Evolutionary conservation across 306 rosid species (phyloP).

Genomic region (Cicer judaicum): DNA sequence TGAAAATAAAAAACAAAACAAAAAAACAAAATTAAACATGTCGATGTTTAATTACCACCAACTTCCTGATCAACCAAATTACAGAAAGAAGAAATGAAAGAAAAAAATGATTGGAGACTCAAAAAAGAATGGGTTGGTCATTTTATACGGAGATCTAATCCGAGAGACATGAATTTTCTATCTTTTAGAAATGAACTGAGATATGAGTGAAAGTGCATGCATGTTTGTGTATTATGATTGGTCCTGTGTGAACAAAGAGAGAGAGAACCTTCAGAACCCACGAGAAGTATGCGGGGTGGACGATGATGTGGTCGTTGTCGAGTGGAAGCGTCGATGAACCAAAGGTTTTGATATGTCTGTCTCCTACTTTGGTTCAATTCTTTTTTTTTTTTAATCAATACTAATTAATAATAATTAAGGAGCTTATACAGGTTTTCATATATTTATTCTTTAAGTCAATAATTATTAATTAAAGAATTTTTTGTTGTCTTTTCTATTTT

Average conservation of each 20-base stretch:
- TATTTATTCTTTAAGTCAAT: too few species aligned
- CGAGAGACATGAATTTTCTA: slow-evolving; percentile 15
- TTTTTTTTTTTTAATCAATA: background rate
- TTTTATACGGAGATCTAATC: slow-evolving; percentile 45
- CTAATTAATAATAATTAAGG: background rate
- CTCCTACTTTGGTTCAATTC: background rate
- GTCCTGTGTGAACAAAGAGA: slow-evolving; percentile 10
- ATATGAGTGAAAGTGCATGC: background rate
- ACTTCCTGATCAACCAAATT: slow-evolving; percentile 46
- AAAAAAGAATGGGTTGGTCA: slow-evolving; percentile 20
- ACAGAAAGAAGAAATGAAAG: background rate
- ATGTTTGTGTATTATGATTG: background rate
- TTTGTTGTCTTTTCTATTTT: too few species aligned
- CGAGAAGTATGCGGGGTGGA: slow-evolving; percentile 35
- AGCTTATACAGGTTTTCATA: too few species aligned
- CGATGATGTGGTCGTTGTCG: slow-evolving; percentile 16
- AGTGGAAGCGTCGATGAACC: slow-evolving; percentile 32
- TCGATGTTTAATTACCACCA: slow-evolving; percentile 12
- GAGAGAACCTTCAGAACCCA: slow-evolving; percentile 37
- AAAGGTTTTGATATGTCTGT: slow-evolving; percentile 17
- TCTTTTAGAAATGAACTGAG: background rate
- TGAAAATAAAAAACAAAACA: slow-evolving; percentile 25
- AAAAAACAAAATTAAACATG: background rate
- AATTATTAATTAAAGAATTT: too few species aligned
- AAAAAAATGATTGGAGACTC: background rate